A percentile compares a stretch with the other conserved stretches of the same genome.
phyloP scores from a whole-genome alignment of 177 flowering plant species.

The Vitis hybrid region DNA sequence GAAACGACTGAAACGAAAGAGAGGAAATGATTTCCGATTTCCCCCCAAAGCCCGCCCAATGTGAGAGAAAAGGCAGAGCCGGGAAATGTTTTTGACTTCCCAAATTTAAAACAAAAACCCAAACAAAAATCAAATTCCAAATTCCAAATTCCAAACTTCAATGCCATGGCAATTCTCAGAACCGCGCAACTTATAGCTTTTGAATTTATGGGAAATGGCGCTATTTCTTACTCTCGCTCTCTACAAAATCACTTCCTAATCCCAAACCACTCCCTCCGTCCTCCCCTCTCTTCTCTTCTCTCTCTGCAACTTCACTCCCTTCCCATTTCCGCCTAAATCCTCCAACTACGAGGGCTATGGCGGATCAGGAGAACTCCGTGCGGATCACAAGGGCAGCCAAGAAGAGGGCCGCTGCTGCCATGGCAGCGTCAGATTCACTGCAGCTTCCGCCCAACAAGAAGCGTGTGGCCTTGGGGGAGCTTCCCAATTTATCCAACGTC shows the following conservation, averaged over 20 bases:
- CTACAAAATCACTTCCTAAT: background rate
- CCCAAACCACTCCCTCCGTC: background rate
- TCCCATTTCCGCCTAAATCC: background rate
- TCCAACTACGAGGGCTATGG: slow-evolving; percentile 19
- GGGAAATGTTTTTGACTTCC: too few relatives aligned
- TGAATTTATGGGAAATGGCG: slow-evolving; percentile 1
- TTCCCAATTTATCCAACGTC: slow-evolving; percentile 35
- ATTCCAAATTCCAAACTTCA: background rate
- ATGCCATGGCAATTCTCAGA: background rate
- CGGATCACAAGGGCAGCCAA: slow-evolving; percentile 66
- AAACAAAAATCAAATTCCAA: background rate
- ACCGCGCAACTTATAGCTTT: background rate
- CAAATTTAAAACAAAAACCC: too few relatives aligned
- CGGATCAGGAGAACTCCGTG: slow-evolving; percentile 43
- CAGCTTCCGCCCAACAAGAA: slow-evolving; percentile 37
- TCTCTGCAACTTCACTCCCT: background rate
- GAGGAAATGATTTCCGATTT: too few relatives aligned
- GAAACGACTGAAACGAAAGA: too few relatives aligned
- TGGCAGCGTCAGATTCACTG: slow-evolving; percentile 1
- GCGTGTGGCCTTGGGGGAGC: slow-evolving; percentile 76
- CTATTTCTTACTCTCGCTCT: background rate
- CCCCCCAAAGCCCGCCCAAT: too few relatives aligned
- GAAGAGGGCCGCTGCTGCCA: slow-evolving; percentile 50
- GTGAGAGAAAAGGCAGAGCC: too few relatives aligned
- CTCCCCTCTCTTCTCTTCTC: background rate